Base-by-base conservation (phyloP, 805 yeast species). In the Metschnikowia anglica region DNA sequence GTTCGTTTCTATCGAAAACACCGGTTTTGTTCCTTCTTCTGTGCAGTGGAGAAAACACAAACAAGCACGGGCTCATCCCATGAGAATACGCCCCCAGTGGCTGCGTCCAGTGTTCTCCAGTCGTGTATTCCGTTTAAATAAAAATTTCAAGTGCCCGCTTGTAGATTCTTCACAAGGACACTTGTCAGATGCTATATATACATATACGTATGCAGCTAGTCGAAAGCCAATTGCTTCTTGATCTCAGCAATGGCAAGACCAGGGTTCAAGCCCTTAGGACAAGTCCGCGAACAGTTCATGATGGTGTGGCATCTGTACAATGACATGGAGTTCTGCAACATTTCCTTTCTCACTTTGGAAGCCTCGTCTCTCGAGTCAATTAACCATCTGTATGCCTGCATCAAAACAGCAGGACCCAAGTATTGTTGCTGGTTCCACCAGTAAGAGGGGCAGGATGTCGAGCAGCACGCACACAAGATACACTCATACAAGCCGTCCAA, bases 391-490 rank as follows among this genome's bases (percentile, higher is more conserved):
- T 83, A 93, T 43, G 98, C 97, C 77, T 93, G 99, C 97, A 93
- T 87, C 68, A 93, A 79, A 42, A 93, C 98, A 23, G 99, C 99
- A 19, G 99, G 99, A 44, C 99, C 99, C 58, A 93, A 75, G 72
- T 93, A 93, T 76, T 93, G 95, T 72, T 90, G 96, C 74, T 88
- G 96, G 74, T 93, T 93, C 99, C 99, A 93, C 99, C 99, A 93
- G 79, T 93, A 93, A 3, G 98, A 90, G 41, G 99, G 99, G 76
- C 99, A 93, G 15, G 98, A 83, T 39, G 99, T 93, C 26, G 97
- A 90, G 72, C 99, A 91, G 73, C 99, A 90, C 9, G 99, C 99
- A 75, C 99, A 91, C 63, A 91, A 75, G 60, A 91, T 91, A 77
- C 99, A 91, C 73, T 91, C 98, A 73, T 91, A 91, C 55, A 93